phyloP scores from a whole-genome alignment of 495 filamentous ascomycete species.

The Penicillium verhagenii region DNA sequence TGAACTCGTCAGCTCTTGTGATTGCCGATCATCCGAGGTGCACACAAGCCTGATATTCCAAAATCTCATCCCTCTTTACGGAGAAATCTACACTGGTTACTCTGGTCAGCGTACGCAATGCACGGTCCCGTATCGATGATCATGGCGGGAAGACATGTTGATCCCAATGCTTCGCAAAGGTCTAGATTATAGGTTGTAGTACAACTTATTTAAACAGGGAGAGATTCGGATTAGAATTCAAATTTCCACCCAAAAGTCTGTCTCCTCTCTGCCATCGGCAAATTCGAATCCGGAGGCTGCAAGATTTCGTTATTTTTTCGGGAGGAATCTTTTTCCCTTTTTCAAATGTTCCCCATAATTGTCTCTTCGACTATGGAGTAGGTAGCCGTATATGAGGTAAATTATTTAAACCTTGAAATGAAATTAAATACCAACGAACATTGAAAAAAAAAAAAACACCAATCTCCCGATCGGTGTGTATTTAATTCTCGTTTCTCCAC shows the following conservation, averaged over 20 bases:
- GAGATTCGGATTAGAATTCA: not conserved
- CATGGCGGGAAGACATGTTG: constrained; percentile 7
- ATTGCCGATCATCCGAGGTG: constrained; percentile 5
- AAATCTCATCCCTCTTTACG: too few relatives aligned
- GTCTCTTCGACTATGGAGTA: too few relatives aligned
- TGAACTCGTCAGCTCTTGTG: not conserved
- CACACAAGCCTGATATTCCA: not conserved
- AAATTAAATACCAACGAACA: too few relatives aligned
- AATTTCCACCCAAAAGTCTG: not conserved
- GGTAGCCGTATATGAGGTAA: too few relatives aligned
- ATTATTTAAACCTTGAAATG: too few relatives aligned
- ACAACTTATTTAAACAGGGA: too few relatives aligned
- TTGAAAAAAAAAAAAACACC: not conserved
- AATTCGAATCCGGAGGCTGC: not conserved
- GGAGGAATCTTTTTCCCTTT: not conserved
- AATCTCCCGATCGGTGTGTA: constrained; percentile 1
- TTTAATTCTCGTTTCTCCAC: not conserved
- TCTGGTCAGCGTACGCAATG: not conserved
- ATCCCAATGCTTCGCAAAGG: constrained; percentile 14
- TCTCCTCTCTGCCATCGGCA: too few relatives aligned
- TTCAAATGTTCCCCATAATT: too few relatives aligned
- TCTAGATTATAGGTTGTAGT: too few relatives aligned
- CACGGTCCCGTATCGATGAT: constrained; percentile 11
- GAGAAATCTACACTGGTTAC: too few relatives aligned
- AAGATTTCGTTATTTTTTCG: not conserved